phyloP scores from a whole-genome alignment of 2,329 filamentous ascomycete species.

The Biscogniauxia sp. region DNA sequence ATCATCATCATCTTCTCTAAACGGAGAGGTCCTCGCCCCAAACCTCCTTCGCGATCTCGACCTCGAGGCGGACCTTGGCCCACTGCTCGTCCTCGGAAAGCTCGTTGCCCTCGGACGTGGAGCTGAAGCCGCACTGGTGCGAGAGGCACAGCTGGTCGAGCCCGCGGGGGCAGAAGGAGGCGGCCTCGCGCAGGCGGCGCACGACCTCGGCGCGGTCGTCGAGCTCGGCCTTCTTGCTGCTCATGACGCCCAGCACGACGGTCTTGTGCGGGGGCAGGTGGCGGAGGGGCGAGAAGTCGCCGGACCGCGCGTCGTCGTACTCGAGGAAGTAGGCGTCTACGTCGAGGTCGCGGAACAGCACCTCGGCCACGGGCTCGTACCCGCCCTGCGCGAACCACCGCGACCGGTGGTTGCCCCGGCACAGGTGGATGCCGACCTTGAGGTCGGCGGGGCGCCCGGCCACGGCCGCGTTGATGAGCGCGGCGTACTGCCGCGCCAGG shows the following conservation, averaged over 20 bases:
- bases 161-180: conserved; percentile 47
- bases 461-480: conserved; percentile 54
- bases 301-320: conserved; percentile 55
- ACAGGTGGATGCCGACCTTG: conserved; percentile 56
- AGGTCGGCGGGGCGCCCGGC: conserved; percentile 51
- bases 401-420: conserved; percentile 54
- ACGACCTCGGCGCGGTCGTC: conserved; percentile 45
- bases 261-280: conserved; percentile 52
- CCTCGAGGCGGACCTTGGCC: conserved; percentile 53
- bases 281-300: conserved; percentile 54
- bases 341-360: conserved; percentile 55
- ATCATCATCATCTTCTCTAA: conserved; percentile 15
- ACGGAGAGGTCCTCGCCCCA: conserved; percentile 47
- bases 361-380: conserved; percentile 57
- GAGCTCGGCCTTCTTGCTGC: conserved; percentile 55
- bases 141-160: conserved; percentile 54
- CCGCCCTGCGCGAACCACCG: conserved; percentile 58
- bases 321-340: conserved; percentile 60
- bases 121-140: conserved; percentile 58
- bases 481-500: conserved; percentile 50
- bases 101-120: conserved; percentile 56
- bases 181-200: conserved; percentile 42
- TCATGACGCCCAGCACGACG: conserved; percentile 55
- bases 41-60: conserved; percentile 56
- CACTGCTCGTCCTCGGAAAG: conserved; percentile 56